A percentile compares a stretch with the other conserved stretches of the same genome.
These are phyloP conservation scores for Sphaerulina musiva DNA, from an alignment of 2,329 filamentous ascomycete species.

Conservation along the genomic window DNA sequence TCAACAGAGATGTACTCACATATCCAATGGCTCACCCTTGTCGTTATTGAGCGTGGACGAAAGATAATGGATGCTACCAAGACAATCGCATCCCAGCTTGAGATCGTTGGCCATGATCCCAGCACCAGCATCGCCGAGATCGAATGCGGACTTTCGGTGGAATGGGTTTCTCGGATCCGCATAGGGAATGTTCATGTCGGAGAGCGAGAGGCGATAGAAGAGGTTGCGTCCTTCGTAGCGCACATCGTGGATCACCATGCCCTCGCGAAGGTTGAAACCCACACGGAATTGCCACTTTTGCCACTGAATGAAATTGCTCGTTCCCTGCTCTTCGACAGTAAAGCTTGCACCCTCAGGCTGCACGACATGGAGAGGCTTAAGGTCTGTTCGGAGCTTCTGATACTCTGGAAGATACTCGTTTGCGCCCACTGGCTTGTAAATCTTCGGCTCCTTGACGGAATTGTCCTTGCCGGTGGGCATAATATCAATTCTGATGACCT, in stretches of 20 bases:
- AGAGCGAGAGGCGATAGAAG: constrained; percentile 60
- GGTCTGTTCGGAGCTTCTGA: constrained; percentile 37
- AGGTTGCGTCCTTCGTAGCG: constrained; percentile 47
- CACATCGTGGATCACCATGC: constrained; percentile 62
- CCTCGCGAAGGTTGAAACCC: constrained; percentile 58
- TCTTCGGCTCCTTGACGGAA: constrained; percentile 48
- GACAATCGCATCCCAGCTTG: constrained; percentile 63
- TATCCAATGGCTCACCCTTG: constrained; percentile 43
- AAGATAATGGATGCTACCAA: constrained; percentile 64
- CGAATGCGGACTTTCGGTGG: constrained; percentile 64
- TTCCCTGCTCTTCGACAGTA: constrained; percentile 44
- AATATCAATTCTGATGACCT: constrained; percentile 62
- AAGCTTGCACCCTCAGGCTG: constrained; percentile 67
- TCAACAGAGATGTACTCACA: constrained; percentile 26
- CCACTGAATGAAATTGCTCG: constrained; percentile 50
- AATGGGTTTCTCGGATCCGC: constrained; percentile 60
- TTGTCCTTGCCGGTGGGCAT: constrained; percentile 61
- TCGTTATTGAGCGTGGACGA: constrained; percentile 43
- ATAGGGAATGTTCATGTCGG: constrained; percentile 60
- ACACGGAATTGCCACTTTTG: constrained; percentile 60
- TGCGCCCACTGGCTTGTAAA: constrained; percentile 52
- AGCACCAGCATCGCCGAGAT: constrained; percentile 60
- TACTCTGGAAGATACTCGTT: constrained; percentile 61
- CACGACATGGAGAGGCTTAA: constrained; percentile 64
- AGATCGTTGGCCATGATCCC: constrained; percentile 64